phyloP scores from a whole-genome alignment of 2,329 filamentous ascomycete species.

The Aureobasidium sp. region DNA sequence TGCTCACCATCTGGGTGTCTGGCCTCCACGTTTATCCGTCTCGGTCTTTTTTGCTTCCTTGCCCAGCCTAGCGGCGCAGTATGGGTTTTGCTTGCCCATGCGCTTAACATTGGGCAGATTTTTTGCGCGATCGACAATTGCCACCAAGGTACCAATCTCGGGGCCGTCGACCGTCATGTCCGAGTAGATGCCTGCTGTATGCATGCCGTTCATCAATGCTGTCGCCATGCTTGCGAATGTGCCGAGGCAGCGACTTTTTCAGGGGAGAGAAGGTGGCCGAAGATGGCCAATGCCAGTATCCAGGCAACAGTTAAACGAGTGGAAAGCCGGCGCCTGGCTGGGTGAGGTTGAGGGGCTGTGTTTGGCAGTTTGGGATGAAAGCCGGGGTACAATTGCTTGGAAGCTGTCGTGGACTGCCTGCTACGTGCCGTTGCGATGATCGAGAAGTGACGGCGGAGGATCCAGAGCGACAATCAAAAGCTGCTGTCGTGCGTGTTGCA shows the following conservation, averaged over 20 bases:
- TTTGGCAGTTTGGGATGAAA: constrained; percentile 6
- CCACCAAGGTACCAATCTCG: constrained; percentile 84
- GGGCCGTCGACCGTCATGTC: constrained; percentile 92
- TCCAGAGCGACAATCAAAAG: neutral
- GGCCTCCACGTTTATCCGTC: constrained; percentile 87
- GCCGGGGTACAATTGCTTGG: constrained; percentile 4
- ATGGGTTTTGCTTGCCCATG: constrained; percentile 97
- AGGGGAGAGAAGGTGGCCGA: neutral
- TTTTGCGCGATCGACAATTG: constrained; percentile 90
- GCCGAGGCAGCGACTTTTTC: constrained; percentile 23
- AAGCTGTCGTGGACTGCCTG: neutral
- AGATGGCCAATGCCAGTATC: neutral
- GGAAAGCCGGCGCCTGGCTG: neutral
- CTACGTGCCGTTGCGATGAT: neutral
- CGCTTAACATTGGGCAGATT: constrained; percentile 95
- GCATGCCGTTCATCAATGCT: constrained; percentile 30
- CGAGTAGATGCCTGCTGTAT: constrained; percentile 88
- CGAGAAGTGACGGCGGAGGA: neutral
- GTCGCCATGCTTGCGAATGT: constrained; percentile 23
- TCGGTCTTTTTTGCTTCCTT: constrained; percentile 98
- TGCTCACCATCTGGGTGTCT: constrained; percentile 87
- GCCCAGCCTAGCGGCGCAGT: constrained; percentile 85
- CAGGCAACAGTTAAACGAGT: neutral
- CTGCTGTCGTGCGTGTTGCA: neutral
- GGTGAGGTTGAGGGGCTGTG: constrained; percentile 12